phyloP scores from a whole-genome alignment of 805 yeast genomes.

The Zygosaccharomyces bisporus region DNA sequence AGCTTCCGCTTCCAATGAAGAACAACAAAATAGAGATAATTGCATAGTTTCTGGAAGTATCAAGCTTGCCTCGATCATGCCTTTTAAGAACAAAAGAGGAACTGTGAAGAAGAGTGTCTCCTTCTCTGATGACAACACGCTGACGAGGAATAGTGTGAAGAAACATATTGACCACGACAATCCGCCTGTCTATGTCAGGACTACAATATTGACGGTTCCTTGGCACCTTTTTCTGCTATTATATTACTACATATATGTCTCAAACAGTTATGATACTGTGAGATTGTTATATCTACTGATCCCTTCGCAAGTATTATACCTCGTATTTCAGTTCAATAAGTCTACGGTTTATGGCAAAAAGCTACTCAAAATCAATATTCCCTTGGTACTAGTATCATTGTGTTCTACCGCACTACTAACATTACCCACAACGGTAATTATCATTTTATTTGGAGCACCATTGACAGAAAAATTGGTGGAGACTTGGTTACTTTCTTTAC shows the following conservation, averaged over 20 bases:
- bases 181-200: slow-evolving; percentile 36
- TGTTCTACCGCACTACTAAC: slow-evolving; percentile 27
- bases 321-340: slow-evolving; percentile 35
- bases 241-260: slow-evolving; percentile 32
- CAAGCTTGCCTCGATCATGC: slow-evolving; percentile 14
- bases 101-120: slow-evolving; percentile 30
- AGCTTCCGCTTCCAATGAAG: not conserved
- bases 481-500: slow-evolving; percentile 59
- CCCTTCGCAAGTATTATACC: slow-evolving; percentile 37
- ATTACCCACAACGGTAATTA: slow-evolving; percentile 29
- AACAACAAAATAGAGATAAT: too few relatives aligned
- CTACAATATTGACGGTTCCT: slow-evolving; percentile 31
- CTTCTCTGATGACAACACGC: slow-evolving; percentile 35
- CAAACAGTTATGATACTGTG: slow-evolving; percentile 27
- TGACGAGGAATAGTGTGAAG: slow-evolving; percentile 23
- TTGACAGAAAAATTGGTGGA: slow-evolving; percentile 47
- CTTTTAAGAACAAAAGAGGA: slow-evolving; percentile 22
- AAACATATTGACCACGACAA: slow-evolving; percentile 25
- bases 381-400: slow-evolving; percentile 25
- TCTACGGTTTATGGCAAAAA: slow-evolving; percentile 35
- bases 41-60: too few relatives aligned
- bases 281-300: slow-evolving; percentile 31
- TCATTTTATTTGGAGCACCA: slow-evolving; percentile 81
- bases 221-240: slow-evolving; percentile 34
- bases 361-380: slow-evolving; percentile 29